These are phyloP conservation scores for Westerdykella aurantiaca DNA, from an alignment of 2,329 filamentous ascomycete genomes.

Conservation along the genomic window DNA sequence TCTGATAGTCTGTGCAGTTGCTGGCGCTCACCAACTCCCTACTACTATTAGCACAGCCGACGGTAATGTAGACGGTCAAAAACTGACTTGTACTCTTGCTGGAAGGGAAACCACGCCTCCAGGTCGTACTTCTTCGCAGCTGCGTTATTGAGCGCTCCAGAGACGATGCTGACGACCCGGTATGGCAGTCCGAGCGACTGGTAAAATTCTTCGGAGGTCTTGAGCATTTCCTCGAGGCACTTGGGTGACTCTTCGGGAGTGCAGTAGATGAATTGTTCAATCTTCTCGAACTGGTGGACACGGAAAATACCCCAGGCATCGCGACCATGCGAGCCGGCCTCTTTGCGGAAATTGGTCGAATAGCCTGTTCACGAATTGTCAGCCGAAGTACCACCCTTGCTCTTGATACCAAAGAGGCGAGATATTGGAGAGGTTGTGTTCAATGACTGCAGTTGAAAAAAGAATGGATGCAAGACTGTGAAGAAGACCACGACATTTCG, in stretches of 20 bases:
- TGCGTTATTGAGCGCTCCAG: conserved; percentile 69
- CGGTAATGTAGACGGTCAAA: no score
- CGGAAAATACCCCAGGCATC: conserved; percentile 98
- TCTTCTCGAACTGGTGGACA: conserved; percentile 89
- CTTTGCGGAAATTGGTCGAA: conserved; percentile 91
- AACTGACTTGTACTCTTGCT: no score
- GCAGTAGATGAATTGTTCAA: conserved; percentile 44
- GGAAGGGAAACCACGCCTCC: conserved; percentile 66
- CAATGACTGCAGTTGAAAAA: no score
- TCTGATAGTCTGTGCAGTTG: conserved; percentile 98
- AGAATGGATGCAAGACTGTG: no score
- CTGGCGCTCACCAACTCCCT: conserved; percentile 68
- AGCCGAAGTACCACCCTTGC: no score
- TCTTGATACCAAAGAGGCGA: no score
- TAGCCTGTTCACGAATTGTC: conserved; percentile 52
- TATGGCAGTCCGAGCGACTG: conserved; percentile 83
- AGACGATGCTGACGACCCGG: conserved; percentile 88
- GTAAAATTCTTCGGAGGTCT: conserved; percentile 89
- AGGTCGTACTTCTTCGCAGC: conserved; percentile 85
- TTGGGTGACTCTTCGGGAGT: conserved; percentile 58
- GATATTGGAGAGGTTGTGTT: no score
- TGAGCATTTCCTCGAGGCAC: conserved; percentile 68
- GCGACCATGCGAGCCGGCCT: conserved; percentile 84
- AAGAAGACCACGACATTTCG: no score
- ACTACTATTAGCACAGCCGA: no score